Percentiles rank a stretch among this genome's conserved stretches.
phyloP scores from a whole-genome alignment of 2,329 filamentous ascomycete genomes.

The Talaromyces pinophilus region DNA sequence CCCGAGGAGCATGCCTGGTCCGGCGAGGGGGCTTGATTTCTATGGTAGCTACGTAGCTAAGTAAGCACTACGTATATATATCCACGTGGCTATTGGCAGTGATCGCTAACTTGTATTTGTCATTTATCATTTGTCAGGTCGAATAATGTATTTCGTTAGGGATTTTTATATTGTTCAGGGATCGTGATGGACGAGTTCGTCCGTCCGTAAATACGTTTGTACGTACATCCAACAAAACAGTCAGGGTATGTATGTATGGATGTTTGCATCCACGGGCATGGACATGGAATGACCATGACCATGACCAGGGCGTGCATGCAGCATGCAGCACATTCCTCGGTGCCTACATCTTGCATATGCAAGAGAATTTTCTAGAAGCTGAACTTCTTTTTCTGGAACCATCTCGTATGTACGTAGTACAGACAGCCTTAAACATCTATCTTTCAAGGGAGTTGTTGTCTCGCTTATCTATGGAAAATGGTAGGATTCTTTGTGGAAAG shows the following conservation, averaged over 20 bases:
- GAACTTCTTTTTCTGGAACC: not conserved
- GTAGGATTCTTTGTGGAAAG: not conserved
- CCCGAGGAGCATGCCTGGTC: not conserved
- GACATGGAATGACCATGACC: not conserved
- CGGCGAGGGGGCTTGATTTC: not conserved
- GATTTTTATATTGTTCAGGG: not conserved
- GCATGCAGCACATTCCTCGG: not conserved
- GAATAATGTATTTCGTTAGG: not conserved
- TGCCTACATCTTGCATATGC: not conserved
- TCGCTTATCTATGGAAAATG: conserved; percentile 3
- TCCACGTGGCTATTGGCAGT: not conserved
- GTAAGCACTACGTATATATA: not conserved
- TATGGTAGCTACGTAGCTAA: not conserved
- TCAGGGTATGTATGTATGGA: not conserved
- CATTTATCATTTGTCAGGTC: not conserved
- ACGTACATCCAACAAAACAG: not conserved
- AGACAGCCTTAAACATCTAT: not conserved
- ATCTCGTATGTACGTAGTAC: not conserved
- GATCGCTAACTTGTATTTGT: not conserved
- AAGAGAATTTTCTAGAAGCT: conserved; percentile 14
- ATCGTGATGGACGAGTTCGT: not conserved
- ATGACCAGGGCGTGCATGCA: not conserved
- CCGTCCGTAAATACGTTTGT: not conserved
- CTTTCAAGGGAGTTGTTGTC: not conserved
- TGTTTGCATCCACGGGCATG: not conserved